Evolutionary conservation across 73 alveolate species (phyloP).

Genomic region (Stentor roeselii): DNA sequence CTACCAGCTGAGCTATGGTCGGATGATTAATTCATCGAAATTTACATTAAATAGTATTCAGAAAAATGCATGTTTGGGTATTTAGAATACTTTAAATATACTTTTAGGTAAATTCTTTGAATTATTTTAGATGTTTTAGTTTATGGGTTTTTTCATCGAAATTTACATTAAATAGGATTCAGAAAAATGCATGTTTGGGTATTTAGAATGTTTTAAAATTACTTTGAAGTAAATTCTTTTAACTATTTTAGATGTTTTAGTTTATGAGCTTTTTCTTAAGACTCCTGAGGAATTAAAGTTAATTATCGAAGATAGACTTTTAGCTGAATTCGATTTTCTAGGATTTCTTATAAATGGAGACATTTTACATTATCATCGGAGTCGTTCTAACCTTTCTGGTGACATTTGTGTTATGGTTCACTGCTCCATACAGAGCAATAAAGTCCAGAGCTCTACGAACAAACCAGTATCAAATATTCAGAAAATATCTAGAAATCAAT

Average conservation of each 20-base stretch:
- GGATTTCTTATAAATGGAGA: too few species aligned
- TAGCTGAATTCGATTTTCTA: too few species aligned
- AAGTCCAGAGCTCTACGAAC: not conserved
- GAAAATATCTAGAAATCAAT: not conserved
- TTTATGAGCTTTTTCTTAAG: too few species aligned
- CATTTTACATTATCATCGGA: too few species aligned
- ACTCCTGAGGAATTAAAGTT: too few species aligned
- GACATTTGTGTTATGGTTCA: not conserved
- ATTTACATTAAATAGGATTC: not conserved
- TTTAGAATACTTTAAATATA: too few species aligned
- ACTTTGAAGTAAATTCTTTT: not conserved
- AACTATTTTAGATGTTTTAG: too few species aligned
- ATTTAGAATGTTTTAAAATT: too few species aligned
- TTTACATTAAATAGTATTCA: not conserved
- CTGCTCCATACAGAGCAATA: not conserved
- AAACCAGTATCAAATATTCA: not conserved
- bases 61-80: too few species aligned
- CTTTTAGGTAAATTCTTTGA: not conserved
- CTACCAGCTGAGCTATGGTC: conserved; percentile 28
- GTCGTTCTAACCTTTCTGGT: not conserved
- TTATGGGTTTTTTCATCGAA: not conserved
- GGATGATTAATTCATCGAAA: not conserved
- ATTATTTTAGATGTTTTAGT: too few species aligned
- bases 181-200: too few species aligned
- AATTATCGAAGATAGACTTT: too few species aligned